phyloP scores from a whole-genome alignment of 2,329 filamentous ascomycete species.

The Penicillium digitatum region DNA sequence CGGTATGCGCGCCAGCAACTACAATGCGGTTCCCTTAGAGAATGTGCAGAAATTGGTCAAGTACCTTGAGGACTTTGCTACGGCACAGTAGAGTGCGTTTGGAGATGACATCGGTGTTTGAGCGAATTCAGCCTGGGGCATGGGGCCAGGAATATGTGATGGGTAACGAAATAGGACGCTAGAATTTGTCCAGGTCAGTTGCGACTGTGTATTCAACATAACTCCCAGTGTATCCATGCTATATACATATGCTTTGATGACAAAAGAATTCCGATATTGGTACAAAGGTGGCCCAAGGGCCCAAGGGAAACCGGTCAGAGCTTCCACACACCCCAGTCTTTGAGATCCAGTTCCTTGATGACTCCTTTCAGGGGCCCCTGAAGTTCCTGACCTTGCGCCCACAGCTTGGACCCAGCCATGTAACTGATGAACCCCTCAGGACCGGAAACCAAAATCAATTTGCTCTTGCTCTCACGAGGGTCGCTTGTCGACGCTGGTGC shows the following conservation, averaged over 20 bases:
- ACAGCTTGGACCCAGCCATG: constrained; percentile 75
- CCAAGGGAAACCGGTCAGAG: constrained; percentile 38
- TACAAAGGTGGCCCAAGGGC: constrained; percentile 12
- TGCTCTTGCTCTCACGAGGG: constrained; percentile 33
- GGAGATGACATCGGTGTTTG: constrained; percentile 5
- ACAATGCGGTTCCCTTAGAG: constrained; percentile 69
- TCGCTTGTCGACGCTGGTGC: constrained; percentile 22
- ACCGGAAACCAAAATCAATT: constrained; percentile 76
- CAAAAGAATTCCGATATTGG: constrained; percentile 3
- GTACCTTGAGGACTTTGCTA: constrained; percentile 54
- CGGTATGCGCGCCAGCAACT: constrained; percentile 81
- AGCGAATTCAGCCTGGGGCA: constrained; percentile 17
- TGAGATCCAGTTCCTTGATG: constrained; percentile 56
- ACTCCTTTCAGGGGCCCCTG: constrained; percentile 73
- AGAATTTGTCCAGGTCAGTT: constrained; percentile 8
- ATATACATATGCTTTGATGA: constrained; percentile 6
- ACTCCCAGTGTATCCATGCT: constrained; percentile 12
- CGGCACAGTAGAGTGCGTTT: constrained; percentile 14
- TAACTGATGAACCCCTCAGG: constrained; percentile 83
- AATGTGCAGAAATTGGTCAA: constrained; percentile 42
- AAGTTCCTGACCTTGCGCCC: constrained; percentile 65
- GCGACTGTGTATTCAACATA: constrained; percentile 23
- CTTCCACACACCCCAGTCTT: constrained; percentile 58
- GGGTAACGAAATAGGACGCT: constrained; percentile 12
- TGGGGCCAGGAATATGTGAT: constrained; percentile 11